phyloP scores from a whole-genome alignment of 2,329 filamentous ascomycete genomes.

The Daldinia sp. region DNA sequence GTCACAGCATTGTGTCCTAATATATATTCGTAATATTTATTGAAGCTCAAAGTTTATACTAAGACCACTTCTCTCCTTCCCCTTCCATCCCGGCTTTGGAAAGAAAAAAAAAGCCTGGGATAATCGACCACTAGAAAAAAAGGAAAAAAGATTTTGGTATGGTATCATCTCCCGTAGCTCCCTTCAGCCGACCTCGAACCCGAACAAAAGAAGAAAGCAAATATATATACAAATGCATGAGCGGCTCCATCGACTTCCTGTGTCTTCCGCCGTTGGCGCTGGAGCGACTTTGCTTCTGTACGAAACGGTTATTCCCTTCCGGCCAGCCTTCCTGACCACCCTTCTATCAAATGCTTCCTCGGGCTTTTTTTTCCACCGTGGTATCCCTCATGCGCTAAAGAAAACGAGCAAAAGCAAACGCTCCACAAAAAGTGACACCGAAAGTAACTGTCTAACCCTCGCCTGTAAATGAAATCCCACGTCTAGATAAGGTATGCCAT shows the following conservation, averaged over 20 bases:
- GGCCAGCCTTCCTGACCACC: conserved; percentile 23
- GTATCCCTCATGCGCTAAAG: conserved; percentile 43
- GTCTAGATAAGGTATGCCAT: conserved; percentile 31
- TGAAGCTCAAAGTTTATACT: conserved; percentile 24
- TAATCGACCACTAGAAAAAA: neutral
- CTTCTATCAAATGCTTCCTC: conserved; percentile 42
- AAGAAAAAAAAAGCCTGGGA: neutral
- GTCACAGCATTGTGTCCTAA: neutral
- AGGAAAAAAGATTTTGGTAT: conserved; percentile 30
- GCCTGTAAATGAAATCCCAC: conserved; percentile 30
- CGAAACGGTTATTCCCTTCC: neutral
- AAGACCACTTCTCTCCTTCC: neutral
- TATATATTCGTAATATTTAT: conserved; percentile 18
- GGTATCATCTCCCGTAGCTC: conserved; percentile 34
- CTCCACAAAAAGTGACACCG: conserved; percentile 30
- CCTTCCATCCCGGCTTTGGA: neutral
- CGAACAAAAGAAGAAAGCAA: conserved; percentile 35
- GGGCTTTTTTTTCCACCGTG: conserved; percentile 24
- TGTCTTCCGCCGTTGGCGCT: conserved; percentile 12
- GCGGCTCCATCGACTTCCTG: conserved; percentile 20
- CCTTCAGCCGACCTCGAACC: conserved; percentile 27
- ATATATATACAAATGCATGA: conserved; percentile 45
- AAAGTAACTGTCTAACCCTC: conserved; percentile 29
- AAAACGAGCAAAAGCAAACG: conserved; percentile 33
- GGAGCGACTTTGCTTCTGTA: conserved; percentile 3